Percentiles rank a stretch among this genome's conserved stretches.
phyloP scores from a whole-genome alignment of 2,329 filamentous ascomycete species.

The Fusarium gaditjirri region DNA sequence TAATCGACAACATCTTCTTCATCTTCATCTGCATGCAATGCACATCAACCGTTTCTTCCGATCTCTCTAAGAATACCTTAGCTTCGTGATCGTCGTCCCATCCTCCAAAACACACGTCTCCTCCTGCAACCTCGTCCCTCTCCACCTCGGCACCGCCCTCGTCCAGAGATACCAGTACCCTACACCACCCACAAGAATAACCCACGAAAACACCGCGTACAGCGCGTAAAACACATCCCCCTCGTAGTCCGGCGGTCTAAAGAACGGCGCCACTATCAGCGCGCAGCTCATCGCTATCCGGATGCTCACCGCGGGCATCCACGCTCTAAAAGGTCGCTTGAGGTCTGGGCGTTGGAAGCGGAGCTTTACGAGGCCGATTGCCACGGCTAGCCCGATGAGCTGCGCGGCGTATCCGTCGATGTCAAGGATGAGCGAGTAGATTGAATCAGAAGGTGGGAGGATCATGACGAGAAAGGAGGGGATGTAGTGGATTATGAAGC shows the following conservation, averaged over 20 bases:
- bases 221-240: slow-evolving; percentile 62
- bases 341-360: slow-evolving; percentile 69
- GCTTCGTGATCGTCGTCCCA: slow-evolving; percentile 72
- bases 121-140: slow-evolving; percentile 72
- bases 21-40: neutral
- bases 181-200: slow-evolving; percentile 64
- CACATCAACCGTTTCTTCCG: neutral
- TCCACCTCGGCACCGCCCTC: slow-evolving; percentile 64
- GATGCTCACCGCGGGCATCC: slow-evolving; percentile 68
- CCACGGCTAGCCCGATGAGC: slow-evolving; percentile 67
- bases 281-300: slow-evolving; percentile 63
- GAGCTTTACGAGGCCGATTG: slow-evolving; percentile 68
- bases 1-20: neutral
- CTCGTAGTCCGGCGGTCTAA: slow-evolving; percentile 63
- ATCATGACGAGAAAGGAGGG: slow-evolving; percentile 74
- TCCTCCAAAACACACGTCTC: slow-evolving; percentile 68
- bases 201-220: slow-evolving; percentile 63
- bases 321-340: slow-evolving; percentile 72
- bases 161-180: slow-evolving; percentile 78
- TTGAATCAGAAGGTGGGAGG: slow-evolving; percentile 70
- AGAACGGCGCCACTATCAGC: slow-evolving; percentile 70
- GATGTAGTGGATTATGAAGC: slow-evolving; percentile 74
- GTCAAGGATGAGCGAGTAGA: slow-evolving; percentile 79
- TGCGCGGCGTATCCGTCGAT: slow-evolving; percentile 76
- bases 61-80: slow-evolving; percentile 48